Percentiles rank a stretch among this genome's conserved stretches.
Conservation (phyloP, 768 basidiomycete species). For the Russula abietina region DNA sequence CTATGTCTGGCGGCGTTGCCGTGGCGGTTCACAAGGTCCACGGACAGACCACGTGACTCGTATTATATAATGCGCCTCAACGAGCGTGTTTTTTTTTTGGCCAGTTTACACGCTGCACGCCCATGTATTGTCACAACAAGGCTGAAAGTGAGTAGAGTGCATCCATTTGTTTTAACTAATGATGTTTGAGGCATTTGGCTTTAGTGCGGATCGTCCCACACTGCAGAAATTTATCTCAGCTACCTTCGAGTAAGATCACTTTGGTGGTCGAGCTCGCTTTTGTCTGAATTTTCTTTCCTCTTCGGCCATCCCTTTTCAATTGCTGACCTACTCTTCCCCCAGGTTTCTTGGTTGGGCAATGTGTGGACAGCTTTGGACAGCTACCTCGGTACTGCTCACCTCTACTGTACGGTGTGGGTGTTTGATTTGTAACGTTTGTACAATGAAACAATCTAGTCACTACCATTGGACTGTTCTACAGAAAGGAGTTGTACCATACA, state of each 20-base stretch:
- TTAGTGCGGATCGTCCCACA: constrained; percentile 64
- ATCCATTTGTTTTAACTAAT: constrained; percentile 30
- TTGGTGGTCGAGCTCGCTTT: constrained; percentile 42
- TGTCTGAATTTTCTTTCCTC: constrained; percentile 34
- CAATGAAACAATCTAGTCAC: not conserved
- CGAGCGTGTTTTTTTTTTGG: not conserved
- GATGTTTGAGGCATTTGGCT: constrained; percentile 96
- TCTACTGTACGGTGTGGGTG: not conserved
- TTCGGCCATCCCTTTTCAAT: not conserved
- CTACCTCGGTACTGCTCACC: not conserved
- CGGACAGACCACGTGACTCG: not conserved
- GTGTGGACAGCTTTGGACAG: not conserved
- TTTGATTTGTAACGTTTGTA: not conserved
- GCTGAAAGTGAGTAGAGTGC: constrained; percentile 29
- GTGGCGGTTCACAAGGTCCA: not conserved
- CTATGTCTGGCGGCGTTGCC: not conserved
- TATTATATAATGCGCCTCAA: constrained; percentile 3
- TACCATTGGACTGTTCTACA: too few relatives aligned
- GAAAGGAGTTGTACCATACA: too few relatives aligned
- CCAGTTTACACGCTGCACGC: too few relatives aligned
- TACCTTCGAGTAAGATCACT: constrained; percentile 66
- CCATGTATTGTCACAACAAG: too few relatives aligned
- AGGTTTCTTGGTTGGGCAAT: not conserved
- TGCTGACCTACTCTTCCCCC: constrained; percentile 1
- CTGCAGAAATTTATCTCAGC: constrained; percentile 87